Percentiles rank a stretch among this genome's conserved stretches.
Evolutionary conservation across 176 grass and related monocot species (phyloP).

Genomic region (Guadua angustifolia): DNA sequence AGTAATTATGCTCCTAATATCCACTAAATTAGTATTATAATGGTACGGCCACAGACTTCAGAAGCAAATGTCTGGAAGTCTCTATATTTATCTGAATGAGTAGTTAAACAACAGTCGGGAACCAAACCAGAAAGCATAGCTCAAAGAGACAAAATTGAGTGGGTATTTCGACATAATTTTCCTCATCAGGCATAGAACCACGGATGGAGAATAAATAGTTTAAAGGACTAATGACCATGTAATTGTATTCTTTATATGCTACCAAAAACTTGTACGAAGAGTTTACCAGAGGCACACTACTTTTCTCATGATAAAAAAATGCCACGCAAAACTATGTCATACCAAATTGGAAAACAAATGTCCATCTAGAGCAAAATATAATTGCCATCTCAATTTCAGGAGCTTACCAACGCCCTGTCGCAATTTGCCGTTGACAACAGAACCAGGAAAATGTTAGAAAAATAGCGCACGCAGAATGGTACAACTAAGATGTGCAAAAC

Average conservation of each 20-base stretch:
- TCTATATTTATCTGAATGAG: neutral
- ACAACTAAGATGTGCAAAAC: slow-evolving; percentile 19
- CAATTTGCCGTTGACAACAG: neutral
- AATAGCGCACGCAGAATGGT: neutral
- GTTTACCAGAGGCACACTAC: slow-evolving; percentile 17
- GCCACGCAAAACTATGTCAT: neutral
- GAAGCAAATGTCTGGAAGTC: neutral
- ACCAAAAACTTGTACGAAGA: neutral
- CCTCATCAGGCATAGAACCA: neutral
- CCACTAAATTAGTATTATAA: neutral
- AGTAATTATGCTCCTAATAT: neutral
- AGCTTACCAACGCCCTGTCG: neutral
- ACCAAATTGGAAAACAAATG: neutral
- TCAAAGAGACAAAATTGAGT: neutral
- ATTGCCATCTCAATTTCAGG: slow-evolving; percentile 20
- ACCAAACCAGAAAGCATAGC: neutral
- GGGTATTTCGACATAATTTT: neutral
- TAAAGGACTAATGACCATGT: neutral
- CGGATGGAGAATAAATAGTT: neutral
- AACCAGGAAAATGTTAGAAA: neutral
- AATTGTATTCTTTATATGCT: slow-evolving; percentile 24
- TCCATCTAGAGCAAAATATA: neutral
- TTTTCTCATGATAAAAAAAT: slow-evolving; percentile 2
- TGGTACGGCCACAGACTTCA: neutral
- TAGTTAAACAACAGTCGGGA: neutral